Conservation (phyloP, 2,329 filamentous ascomycete genomes). For the Cladophialophora carrionii region DNA sequence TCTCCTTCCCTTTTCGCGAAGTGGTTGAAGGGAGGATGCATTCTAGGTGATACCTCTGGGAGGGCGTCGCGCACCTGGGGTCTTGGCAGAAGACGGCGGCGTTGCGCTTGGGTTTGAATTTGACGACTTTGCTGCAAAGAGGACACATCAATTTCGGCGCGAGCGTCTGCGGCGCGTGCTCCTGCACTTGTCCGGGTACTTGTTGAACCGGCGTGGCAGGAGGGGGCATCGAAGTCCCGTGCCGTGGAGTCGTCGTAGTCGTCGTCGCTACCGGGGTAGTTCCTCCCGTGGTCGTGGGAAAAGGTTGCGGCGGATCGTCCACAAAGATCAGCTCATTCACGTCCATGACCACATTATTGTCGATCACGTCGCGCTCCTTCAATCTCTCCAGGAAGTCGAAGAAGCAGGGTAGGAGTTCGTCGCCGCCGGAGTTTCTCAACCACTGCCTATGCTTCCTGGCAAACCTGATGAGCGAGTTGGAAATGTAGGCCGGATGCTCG, state of each 20-base stretch:
- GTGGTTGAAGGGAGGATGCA: slow-evolving; percentile 16
- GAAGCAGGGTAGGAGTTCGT: slow-evolving; percentile 27
- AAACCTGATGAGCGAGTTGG: slow-evolving; percentile 39
- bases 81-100: slow-evolving; percentile 23
- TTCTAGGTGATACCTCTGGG: slow-evolving; percentile 28
- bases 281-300: not conserved
- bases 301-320: not conserved
- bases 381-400: slow-evolving; percentile 30
- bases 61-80: slow-evolving; percentile 22
- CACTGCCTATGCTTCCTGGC: slow-evolving; percentile 34
- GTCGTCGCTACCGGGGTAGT: not conserved
- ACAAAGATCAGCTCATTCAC: slow-evolving; percentile 31
- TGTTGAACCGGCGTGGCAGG: not conserved
- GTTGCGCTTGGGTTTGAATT: slow-evolving; percentile 14
- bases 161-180: not conserved
- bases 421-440: slow-evolving; percentile 23
- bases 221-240: not conserved
- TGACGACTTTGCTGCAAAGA: slow-evolving; percentile 24
- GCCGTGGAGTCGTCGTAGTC: slow-evolving; percentile 13
- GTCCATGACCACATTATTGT: slow-evolving; percentile 29
- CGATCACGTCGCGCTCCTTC: slow-evolving; percentile 30
- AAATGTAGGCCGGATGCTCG: slow-evolving; percentile 34
- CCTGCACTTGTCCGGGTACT: not conserved
- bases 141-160: not conserved
- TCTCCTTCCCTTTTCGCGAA: slow-evolving; percentile 1